Percentiles rank a stretch among this genome's conserved stretches.
phyloP scores from a whole-genome alignment of 768 basidiomycete species.

The Multifurca ochricompacta region DNA sequence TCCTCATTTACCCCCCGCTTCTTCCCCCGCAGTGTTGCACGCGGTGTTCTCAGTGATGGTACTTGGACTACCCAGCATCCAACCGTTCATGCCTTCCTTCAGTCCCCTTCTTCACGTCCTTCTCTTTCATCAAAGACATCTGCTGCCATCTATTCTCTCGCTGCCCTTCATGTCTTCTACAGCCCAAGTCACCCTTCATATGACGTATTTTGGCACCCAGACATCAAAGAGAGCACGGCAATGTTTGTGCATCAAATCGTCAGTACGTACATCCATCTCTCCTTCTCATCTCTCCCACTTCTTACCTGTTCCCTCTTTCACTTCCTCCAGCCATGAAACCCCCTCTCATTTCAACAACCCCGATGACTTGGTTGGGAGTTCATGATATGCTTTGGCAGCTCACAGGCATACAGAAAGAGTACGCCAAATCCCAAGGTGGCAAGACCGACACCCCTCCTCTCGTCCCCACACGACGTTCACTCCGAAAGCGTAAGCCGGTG shows the following conservation, averaged over 20 bases:
- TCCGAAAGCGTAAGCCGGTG: constrained; percentile 18
- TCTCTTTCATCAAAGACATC: constrained; percentile 3
- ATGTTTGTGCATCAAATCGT: constrained; percentile 15
- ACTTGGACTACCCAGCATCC: constrained; percentile 19
- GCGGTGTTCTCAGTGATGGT: constrained; percentile 21
- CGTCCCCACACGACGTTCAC: constrained; percentile 12
- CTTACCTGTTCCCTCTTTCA: background rate
- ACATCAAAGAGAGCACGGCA: constrained; percentile 14
- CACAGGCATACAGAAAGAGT: constrained; percentile 18
- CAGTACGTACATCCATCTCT: constrained; percentile 11
- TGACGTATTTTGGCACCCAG: constrained; percentile 18
- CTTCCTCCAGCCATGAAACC: background rate
- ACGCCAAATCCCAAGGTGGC: constrained; percentile 8
- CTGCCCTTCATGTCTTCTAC: constrained; percentile 16
- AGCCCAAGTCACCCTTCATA: constrained; percentile 19
- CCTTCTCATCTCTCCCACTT: too few relatives aligned
- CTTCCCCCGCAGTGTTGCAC: constrained; percentile 6
- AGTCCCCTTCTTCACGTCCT: constrained; percentile 13
- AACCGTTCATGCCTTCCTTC: constrained; percentile 13
- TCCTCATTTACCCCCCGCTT: constrained; percentile 3
- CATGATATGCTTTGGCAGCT: constrained; percentile 21
- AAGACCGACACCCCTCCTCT: background rate
- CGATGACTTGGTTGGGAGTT: constrained; percentile 17
- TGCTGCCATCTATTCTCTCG: constrained; percentile 18
- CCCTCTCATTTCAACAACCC: constrained; percentile 16